Conservation (phyloP, 2,329 filamentous ascomycete species). For the Neodidymelliopsis sp. region DNA sequence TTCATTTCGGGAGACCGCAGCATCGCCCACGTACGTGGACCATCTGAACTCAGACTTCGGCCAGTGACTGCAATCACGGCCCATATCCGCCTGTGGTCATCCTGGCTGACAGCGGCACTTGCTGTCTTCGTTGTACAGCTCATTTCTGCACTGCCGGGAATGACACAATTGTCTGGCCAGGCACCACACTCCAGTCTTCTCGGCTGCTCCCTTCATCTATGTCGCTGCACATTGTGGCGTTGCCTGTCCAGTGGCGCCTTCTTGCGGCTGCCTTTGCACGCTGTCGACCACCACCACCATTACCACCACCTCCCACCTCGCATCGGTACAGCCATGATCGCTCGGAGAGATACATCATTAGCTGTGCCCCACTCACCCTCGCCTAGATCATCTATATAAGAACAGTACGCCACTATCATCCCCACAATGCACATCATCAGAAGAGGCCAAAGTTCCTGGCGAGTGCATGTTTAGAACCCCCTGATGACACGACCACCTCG, state of each 20-base stretch:
- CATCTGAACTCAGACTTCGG: conserved; percentile 48
- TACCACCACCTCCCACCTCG: too few species aligned
- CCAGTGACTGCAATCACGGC: conserved; percentile 39
- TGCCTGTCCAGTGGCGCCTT: conserved; percentile 41
- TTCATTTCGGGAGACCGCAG: conserved; percentile 51
- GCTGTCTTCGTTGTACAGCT: conserved; percentile 22
- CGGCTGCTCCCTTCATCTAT: conserved; percentile 25
- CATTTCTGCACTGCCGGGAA: conserved; percentile 36
- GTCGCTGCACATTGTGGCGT: conserved; percentile 33
- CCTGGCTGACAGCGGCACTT: conserved; percentile 36
- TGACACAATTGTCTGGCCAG: conserved; percentile 36
- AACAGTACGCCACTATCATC: conserved; percentile 40
- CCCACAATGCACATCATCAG: conserved; percentile 45
- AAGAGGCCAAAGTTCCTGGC: conserved; percentile 23
- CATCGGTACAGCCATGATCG: conserved; percentile 35
- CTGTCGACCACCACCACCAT: conserved; percentile 19
- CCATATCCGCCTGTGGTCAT: conserved; percentile 32
- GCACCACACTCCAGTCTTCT: conserved; percentile 30
- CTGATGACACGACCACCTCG: conserved; percentile 35
- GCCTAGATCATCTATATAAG: conserved; percentile 12
- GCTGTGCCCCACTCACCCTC: conserved; percentile 27
- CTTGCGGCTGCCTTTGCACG: conserved; percentile 22
- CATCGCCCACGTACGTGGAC: conserved; percentile 46
- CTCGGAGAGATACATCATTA: conserved; percentile 37
- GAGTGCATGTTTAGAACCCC: conserved; percentile 19